Evolutionary conservation across 2,329 filamentous ascomycete genomes (phyloP).

Genomic region (Monilinia polystroma): DNA sequence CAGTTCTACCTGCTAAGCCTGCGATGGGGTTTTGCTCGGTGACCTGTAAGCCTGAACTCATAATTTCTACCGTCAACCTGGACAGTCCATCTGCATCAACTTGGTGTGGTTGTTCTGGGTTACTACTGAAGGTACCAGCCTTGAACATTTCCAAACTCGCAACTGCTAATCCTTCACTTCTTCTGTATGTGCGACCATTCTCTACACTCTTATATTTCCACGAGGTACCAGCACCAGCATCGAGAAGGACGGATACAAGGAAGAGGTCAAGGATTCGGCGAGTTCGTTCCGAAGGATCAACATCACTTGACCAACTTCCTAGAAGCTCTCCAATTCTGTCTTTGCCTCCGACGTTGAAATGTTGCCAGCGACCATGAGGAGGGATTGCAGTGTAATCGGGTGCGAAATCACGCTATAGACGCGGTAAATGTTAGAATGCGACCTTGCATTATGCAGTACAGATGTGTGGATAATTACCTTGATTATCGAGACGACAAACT

Average conservation of each 20-base stretch:
- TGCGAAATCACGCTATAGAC: conserved; percentile 62
- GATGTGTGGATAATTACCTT: conserved; percentile 51
- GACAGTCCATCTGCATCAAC: conserved; percentile 83
- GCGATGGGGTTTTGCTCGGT: conserved; percentile 76
- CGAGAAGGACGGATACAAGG: conserved; percentile 75
- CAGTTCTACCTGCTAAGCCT: conserved; percentile 80
- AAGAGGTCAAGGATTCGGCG: conserved; percentile 76
- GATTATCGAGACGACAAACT: conserved; percentile 71
- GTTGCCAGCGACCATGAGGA: conserved; percentile 81
- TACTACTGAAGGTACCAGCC: conserved; percentile 81
- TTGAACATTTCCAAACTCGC: conserved; percentile 90
- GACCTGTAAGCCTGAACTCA: conserved; percentile 84
- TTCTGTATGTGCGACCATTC: conserved; percentile 75
- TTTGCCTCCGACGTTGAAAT: conserved; percentile 76
- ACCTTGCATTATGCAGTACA: conserved; percentile 1
- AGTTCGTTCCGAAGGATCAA: conserved; percentile 72
- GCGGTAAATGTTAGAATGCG: conserved; percentile 9
- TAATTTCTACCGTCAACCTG: conserved; percentile 67
- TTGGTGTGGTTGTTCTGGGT: conserved; percentile 76
- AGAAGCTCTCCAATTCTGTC: conserved; percentile 72
- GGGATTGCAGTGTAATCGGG: conserved; percentile 73
- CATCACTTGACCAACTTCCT: conserved; percentile 61
- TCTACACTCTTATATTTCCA: conserved; percentile 95
- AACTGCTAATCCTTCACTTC: conserved; percentile 85
- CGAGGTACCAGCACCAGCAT: conserved; percentile 82